phyloP scores from a whole-genome alignment of 78 protist genomes.

The Diacronema lutheri region DNA sequence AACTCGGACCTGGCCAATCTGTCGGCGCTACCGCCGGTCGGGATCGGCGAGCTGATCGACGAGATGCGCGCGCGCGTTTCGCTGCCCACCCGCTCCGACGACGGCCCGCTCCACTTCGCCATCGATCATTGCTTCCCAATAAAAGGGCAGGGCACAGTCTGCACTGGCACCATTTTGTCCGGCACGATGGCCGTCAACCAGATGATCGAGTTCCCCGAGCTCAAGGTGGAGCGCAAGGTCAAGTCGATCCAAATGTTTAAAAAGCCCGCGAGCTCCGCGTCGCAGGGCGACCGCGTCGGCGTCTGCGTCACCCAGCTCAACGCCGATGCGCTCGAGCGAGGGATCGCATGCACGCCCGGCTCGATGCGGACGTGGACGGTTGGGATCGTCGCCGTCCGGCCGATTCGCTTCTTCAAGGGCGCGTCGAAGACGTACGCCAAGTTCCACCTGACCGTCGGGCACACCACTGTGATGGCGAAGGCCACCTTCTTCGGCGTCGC shows the following conservation, averaged over 20 bases:
- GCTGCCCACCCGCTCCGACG: not conserved
- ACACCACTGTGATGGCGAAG: slow-evolving; percentile 82
- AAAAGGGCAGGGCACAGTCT: slow-evolving; percentile 93
- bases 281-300: slow-evolving; percentile 86
- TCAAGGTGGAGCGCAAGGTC: slow-evolving; percentile 21
- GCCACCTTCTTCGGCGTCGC: slow-evolving; percentile 45
- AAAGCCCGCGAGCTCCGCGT: slow-evolving; percentile 57
- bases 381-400: slow-evolving; percentile 35
- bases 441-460: slow-evolving; percentile 89
- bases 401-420: slow-evolving; percentile 2
- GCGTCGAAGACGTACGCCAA: slow-evolving; percentile 43
- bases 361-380: slow-evolving; percentile 28
- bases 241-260: slow-evolving; percentile 94
- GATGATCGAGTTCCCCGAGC: slow-evolving; percentile 23
- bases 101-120: slow-evolving; percentile 71
- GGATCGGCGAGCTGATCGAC: not conserved
- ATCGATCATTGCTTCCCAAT: slow-evolving; percentile 97
- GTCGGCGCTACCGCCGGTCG: not conserved
- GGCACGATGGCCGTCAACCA: slow-evolving; percentile 60
- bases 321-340: slow-evolving; percentile 77
- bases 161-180: slow-evolving; percentile 88
- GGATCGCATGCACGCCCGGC: slow-evolving; percentile 57
- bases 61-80: not conserved
- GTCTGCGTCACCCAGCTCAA: slow-evolving; percentile 84
- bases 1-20: not conserved